Evolutionary conservation across 176 grass and related monocot genomes (phyloP).

Genomic region (Bothriochloa decipiens): DNA sequence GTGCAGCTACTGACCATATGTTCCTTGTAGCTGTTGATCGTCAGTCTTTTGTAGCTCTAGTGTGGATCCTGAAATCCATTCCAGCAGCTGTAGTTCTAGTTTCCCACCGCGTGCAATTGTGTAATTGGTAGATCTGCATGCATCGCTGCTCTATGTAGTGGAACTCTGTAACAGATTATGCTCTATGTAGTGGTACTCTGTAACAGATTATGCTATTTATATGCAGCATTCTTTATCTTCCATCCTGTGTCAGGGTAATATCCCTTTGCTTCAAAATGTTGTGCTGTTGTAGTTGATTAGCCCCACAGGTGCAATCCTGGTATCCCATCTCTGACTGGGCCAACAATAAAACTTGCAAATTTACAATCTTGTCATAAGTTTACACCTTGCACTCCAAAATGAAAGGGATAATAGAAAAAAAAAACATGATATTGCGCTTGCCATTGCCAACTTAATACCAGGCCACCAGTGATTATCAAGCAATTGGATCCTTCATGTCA

Average conservation of each 20-base stretch:
- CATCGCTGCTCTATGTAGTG: neutral
- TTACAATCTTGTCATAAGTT: neutral
- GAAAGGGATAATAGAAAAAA: neutral
- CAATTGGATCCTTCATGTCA: neutral
- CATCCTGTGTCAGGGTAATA: neutral
- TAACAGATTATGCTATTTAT: neutral
- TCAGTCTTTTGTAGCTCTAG: neutral
- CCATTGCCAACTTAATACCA: neutral
- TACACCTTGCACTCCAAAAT: neutral
- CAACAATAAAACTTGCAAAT: neutral
- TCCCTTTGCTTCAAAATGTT: neutral
- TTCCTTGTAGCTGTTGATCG: neutral
- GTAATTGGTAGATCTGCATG: slow-evolving; percentile 3
- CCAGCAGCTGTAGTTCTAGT: neutral
- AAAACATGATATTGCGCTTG: neutral
- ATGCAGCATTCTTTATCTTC: neutral
- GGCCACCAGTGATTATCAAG: neutral
- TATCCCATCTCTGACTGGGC: neutral
- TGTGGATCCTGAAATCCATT: neutral
- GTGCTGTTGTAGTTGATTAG: neutral
- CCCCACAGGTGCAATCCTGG: slow-evolving; percentile 1
- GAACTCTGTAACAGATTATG: neutral
- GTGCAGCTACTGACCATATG: neutral
- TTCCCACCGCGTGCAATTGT: slow-evolving; percentile 2
- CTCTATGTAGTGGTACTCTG: neutral